Evolutionary conservation across 495 filamentous ascomycete species (phyloP).

Genomic region (Penicillium steckii): DNA sequence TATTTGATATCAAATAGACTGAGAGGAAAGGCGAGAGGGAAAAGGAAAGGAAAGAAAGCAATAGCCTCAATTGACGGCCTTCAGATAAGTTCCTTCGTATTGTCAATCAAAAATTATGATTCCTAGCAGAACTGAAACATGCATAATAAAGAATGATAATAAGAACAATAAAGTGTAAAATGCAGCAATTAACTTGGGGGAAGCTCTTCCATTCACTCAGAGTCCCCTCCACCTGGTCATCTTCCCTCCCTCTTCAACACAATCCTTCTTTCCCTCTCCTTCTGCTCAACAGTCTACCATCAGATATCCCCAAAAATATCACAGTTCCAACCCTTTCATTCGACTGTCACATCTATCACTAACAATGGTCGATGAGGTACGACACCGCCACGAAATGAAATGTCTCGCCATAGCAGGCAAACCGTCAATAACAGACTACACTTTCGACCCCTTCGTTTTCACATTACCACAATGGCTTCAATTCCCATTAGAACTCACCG

Average conservation of each 20-base stretch:
- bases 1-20: not conserved
- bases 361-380: not conserved
- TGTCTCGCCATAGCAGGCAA: not conserved
- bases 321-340: too few species aligned
- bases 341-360: not conserved
- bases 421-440: conserved; percentile 15
- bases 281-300: not conserved
- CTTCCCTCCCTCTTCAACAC: not conserved
- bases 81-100: not conserved
- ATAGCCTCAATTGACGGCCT: not conserved
- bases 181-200: too few species aligned
- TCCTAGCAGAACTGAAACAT: too few species aligned
- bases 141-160: too few species aligned
- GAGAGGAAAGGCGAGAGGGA: not conserved
- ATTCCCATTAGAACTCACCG: not conserved
- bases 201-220: not conserved
- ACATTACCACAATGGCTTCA: conserved; percentile 4
- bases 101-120: not conserved
- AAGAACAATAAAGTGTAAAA: too few species aligned
- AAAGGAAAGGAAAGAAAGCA: not conserved
- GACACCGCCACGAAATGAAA: not conserved
- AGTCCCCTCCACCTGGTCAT: too few species aligned
- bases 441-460: not conserved
- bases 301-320: not conserved
- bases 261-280: not conserved